These are phyloP conservation scores for Pseudozyma pruni DNA, from an alignment of 1,284 basidiomycete genomes.

Conservation along the genomic window DNA sequence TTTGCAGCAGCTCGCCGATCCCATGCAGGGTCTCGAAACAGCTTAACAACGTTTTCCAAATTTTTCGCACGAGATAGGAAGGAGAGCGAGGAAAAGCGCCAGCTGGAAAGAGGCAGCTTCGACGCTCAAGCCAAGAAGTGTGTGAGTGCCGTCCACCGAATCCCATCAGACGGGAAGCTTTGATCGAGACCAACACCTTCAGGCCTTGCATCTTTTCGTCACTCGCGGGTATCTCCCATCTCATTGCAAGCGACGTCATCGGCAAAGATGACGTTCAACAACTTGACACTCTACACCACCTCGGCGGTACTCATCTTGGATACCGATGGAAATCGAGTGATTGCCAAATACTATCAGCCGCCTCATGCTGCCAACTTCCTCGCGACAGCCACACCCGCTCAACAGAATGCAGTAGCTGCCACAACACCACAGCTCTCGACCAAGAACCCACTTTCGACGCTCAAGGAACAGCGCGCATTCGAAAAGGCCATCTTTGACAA, in stretches of 20 bases:
- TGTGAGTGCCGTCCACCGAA: too few species aligned
- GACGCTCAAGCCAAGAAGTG: conserved; percentile 12
- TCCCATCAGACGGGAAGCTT: neutral
- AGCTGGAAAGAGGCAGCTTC: conserved; percentile 2
- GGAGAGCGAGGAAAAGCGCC: neutral
- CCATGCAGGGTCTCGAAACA: conserved; percentile 3
- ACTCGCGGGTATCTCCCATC: too few species aligned
- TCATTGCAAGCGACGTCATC: too few species aligned
- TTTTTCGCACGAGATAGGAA: neutral
- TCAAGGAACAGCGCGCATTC: conserved; percentile 94
- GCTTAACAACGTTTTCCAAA: neutral
- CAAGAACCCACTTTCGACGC: conserved; percentile 75
- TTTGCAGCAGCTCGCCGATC: neutral
- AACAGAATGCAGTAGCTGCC: conserved; percentile 49
- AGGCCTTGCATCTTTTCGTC: too few species aligned
- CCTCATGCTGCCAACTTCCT: conserved; percentile 72
- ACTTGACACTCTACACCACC: conserved; percentile 67
- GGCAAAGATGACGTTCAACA: conserved; percentile 57
- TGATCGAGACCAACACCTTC: conserved; percentile 19
- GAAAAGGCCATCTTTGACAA: conserved; percentile 96
- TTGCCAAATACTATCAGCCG: conserved; percentile 92
- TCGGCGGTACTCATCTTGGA: conserved; percentile 84
- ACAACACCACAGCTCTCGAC: conserved; percentile 53
- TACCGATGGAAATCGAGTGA: conserved; percentile 89
- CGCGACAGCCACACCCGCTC: conserved; percentile 38